Evolutionary conservation across 148 eudicot species (phyloP), one percentile per base, ranked within the genome.

Genomic region (Suaeda aralocaspica): DNA sequence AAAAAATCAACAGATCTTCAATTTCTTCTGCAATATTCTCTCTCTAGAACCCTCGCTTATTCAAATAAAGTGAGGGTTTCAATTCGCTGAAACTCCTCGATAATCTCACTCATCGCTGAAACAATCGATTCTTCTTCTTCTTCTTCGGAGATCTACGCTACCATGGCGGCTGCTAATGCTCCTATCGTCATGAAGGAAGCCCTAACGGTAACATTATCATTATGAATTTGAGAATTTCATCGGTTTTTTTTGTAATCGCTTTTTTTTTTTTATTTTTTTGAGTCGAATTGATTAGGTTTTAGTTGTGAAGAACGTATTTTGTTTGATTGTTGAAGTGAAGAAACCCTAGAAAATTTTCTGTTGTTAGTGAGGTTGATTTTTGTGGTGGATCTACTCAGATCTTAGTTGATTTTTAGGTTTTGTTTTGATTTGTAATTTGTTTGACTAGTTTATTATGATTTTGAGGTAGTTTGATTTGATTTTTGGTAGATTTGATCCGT

Each of bases 151-250:
- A 29, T 15, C 62, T 71, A 57, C 61, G 26, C 68, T 60, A 77
- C 81, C 81, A 92, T 92, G 98, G 96, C 98, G 77, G 94, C 98
- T 78, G 96, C 98, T 31, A 92, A 84, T 74, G 98, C 98, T 45
- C 98, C 98, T 75, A 92, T 92, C 81, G 83, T 88, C 79, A 90
- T 92, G 98, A 84, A 81, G 55, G 98, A 92, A 77, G 86, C 86
- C 59, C 87, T 92, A 14, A 92, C 98, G 92, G 98, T 92, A 74
- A 84, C 24, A n/a, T n/a, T n/a, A n/a, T n/a, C n/a, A n/a, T n/a
- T n/a, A n/a, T n/a, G n/a, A n/a, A n/a, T n/a, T n/a, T n/a, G n/a
- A n/a, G n/a, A n/a, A n/a, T n/a, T n/a, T n/a, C n/a, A n/a, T n/a
- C n/a, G n/a, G n/a, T n/a, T n/a, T n/a, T n/a, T n/a, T n/a, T n/a